phyloP scores from a whole-genome alignment of 495 filamentous ascomycete species.

The Echria macrotheca region DNA sequence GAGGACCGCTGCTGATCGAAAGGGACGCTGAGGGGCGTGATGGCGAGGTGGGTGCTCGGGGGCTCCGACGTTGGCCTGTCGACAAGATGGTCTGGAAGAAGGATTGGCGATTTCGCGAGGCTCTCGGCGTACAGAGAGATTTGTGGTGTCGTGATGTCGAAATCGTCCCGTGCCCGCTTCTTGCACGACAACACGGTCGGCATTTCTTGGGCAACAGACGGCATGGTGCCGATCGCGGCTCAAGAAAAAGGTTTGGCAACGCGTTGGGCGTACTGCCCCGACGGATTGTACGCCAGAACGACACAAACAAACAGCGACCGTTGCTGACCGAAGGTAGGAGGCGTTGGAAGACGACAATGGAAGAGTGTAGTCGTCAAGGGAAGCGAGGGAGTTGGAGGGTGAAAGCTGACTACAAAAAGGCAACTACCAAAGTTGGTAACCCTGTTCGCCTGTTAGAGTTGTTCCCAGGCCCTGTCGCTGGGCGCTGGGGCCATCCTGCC shows the following conservation, averaged over 20 bases:
- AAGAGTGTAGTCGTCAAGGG: no score
- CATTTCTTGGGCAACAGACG: slow-evolving; percentile 27
- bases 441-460: no score
- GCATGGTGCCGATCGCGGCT: slow-evolving; percentile 21
- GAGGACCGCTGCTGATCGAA: slow-evolving; percentile 10
- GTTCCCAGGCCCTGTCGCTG: no score
- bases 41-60: neutral
- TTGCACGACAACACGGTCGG: slow-evolving; percentile 23
- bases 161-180: slow-evolving; percentile 40
- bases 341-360: no score
- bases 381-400: no score
- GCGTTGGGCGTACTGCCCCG: no score
- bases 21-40: slow-evolving; percentile 6
- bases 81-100: slow-evolving; percentile 7
- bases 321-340: no score
- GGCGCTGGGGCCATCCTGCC: no score
- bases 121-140: slow-evolving; percentile 27
- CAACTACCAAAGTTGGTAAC: no score
- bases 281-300: no score
- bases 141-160: slow-evolving; percentile 15
- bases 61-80: neutral
- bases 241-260: neutral
- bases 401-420: no score
- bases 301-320: no score
- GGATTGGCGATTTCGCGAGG: slow-evolving; percentile 9